A percentile compares a stretch with the other conserved stretches of the same genome.
phyloP scores from a whole-genome alignment of 2,329 filamentous ascomycete species.

The Bipolaris victoriae region DNA sequence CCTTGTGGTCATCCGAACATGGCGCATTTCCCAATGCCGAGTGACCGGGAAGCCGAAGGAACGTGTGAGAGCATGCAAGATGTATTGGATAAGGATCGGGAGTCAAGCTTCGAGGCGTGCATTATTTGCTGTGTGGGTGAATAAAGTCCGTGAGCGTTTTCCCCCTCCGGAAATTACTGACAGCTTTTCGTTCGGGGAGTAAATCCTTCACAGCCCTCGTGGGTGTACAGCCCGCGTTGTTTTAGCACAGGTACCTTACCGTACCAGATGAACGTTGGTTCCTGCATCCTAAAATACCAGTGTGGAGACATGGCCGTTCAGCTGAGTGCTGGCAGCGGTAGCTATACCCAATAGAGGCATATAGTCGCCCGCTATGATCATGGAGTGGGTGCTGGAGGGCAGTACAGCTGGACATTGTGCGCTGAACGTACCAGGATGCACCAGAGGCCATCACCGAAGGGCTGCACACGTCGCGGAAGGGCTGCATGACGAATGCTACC shows the following conservation, averaged over 20 bases:
- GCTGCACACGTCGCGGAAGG: slow-evolving; percentile 19
- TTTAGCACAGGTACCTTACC: slow-evolving; percentile 9
- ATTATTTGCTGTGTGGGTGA: slow-evolving; percentile 10
- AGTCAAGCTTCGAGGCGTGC: slow-evolving; percentile 10
- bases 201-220: neutral
- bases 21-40: slow-evolving; percentile 33
- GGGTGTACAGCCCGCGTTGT: neutral
- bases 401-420: slow-evolving; percentile 25
- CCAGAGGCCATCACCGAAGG: slow-evolving; percentile 12
- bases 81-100: slow-evolving; percentile 27
- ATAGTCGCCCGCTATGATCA: slow-evolving; percentile 28
- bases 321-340: slow-evolving; percentile 31
- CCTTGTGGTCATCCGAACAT: slow-evolving; percentile 27
- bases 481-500: slow-evolving; percentile 13
- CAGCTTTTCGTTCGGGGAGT: neutral
- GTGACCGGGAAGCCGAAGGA: slow-evolving; percentile 11
- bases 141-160: slow-evolving; percentile 4
- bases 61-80: slow-evolving; percentile 20
- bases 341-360: slow-evolving; percentile 25
- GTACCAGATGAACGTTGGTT: slow-evolving; percentile 15
- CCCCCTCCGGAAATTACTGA: neutral
- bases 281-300: slow-evolving; percentile 25
- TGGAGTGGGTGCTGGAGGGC: slow-evolving; percentile 4
- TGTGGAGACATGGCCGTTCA: slow-evolving; percentile 20
- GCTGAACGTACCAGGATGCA: slow-evolving; percentile 17